phyloP scores from a whole-genome alignment of 1,139 yeast species.

The Protomyces inouyei region DNA sequence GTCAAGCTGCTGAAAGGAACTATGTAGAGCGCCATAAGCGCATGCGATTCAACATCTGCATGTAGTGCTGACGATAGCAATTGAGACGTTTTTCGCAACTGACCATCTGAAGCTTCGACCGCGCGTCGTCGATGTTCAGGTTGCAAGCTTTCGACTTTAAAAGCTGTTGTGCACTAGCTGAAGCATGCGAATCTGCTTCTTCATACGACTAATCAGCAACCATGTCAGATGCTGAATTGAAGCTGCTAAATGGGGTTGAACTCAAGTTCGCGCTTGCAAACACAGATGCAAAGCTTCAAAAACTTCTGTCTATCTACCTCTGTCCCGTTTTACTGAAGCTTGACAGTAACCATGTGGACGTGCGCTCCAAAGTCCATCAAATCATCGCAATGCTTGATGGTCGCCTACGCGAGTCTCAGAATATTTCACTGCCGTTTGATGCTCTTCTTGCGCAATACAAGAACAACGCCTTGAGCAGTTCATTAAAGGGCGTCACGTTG shows the following conservation, averaged over 20 bases:
- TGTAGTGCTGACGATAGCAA: too few relatives aligned
- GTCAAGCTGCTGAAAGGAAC: too few relatives aligned
- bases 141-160: too few relatives aligned
- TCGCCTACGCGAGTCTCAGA: constrained; percentile 51
- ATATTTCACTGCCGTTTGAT: constrained; percentile 57
- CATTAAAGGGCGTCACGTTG: background rate
- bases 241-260: constrained; percentile 51
- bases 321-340: constrained; percentile 76
- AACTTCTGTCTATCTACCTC: constrained; percentile 57
- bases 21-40: too few relatives aligned
- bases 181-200: too few relatives aligned
- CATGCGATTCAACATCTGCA: too few relatives aligned
- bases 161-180: too few relatives aligned
- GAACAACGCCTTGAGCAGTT: constrained; percentile 45
- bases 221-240: background rate
- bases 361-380: constrained; percentile 61
- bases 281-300: constrained; percentile 59
- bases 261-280: constrained; percentile 74
- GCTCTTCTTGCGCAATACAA: constrained; percentile 62
- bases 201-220: background rate
- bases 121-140: too few relatives aligned
- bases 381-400: constrained; percentile 36
- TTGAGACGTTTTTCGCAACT: too few relatives aligned
- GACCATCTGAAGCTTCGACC: too few relatives aligned
- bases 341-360: constrained; percentile 65